These are phyloP conservation scores for Penicillium sp. DNA, from an alignment of 2,329 filamentous ascomycete genomes.

Conservation along the genomic window DNA sequence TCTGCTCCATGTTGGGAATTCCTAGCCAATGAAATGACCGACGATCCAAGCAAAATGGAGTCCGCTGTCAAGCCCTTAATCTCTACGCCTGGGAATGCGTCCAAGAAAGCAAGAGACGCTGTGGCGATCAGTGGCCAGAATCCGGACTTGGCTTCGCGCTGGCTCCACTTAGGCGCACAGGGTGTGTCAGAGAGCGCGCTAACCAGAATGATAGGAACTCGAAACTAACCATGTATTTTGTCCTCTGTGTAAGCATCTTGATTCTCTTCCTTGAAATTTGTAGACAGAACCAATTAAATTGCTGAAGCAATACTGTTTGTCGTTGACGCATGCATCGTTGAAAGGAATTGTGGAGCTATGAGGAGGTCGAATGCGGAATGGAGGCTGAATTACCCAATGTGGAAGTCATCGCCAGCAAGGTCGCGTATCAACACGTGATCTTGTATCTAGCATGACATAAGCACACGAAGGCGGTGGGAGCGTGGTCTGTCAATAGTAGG, in stretches of 20 bases:
- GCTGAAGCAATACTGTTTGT: no score
- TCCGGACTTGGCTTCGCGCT: conserved; percentile 24
- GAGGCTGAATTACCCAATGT: neutral
- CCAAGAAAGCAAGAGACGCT: conserved; percentile 22
- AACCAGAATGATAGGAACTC: neutral
- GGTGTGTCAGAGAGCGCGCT: conserved; percentile 11
- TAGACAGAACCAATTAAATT: neutral
- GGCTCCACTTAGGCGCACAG: conserved; percentile 21
- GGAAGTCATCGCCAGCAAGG: neutral
- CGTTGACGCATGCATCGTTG: neutral
- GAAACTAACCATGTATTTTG: neutral
- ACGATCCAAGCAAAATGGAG: conserved; percentile 2
- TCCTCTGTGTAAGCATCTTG: neutral
- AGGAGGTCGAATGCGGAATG: conserved; percentile 1
- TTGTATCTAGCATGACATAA: neutral
- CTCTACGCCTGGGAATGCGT: conserved; percentile 14
- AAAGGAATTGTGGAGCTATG: conserved; percentile 1
- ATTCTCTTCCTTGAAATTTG: neutral
- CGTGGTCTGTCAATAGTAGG: conserved; percentile 11
- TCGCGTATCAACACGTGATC: conserved; percentile 10
- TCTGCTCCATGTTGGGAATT: conserved; percentile 3
- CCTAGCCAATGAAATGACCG: conserved; percentile 15
- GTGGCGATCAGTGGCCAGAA: conserved; percentile 25
- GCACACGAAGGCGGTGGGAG: conserved; percentile 23
- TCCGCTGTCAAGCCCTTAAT: conserved; percentile 13